These are phyloP conservation scores for Lipomyces anomalus DNA, from an alignment of 805 yeast genomes.

Conservation along the genomic window DNA sequence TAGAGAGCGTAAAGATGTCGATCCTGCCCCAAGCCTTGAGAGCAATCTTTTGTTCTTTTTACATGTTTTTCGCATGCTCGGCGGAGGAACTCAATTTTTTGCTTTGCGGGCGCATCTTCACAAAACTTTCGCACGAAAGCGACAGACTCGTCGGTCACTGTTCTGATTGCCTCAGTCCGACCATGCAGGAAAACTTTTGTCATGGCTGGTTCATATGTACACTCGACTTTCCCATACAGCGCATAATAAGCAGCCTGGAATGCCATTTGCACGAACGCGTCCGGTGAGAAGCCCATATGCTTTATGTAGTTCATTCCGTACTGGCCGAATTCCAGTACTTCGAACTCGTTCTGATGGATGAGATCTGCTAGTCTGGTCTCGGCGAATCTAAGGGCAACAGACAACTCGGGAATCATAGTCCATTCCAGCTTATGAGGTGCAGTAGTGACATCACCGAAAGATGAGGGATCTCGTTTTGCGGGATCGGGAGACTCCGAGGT, in stretches of 20 bases:
- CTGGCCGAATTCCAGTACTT: constrained; percentile 62
- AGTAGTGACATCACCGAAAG: constrained; percentile 44
- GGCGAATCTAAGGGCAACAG: constrained; percentile 78
- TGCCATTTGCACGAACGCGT: constrained; percentile 90
- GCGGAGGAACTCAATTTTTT: constrained; percentile 54
- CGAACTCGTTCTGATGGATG: constrained; percentile 84
- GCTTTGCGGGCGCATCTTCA: constrained; percentile 54
- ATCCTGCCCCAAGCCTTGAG: constrained; percentile 84
- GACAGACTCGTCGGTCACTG: constrained; percentile 76
- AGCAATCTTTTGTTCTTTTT: constrained; percentile 58
- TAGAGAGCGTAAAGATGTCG: constrained; percentile 83
- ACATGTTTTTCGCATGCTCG: constrained; percentile 70
- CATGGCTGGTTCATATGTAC: constrained; percentile 96
- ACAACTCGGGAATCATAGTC: constrained; percentile 71
- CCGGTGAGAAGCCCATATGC: constrained; percentile 83
- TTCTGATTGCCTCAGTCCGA: constrained; percentile 84
- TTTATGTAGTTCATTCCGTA: constrained; percentile 72
- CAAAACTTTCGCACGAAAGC: constrained; percentile 79
- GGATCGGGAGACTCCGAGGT: constrained; percentile 47
- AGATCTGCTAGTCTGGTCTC: constrained; percentile 84
- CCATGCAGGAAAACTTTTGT: constrained; percentile 84
- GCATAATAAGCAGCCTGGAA: constrained; percentile 92
- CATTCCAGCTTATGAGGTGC: constrained; percentile 86
- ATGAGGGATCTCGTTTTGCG: constrained; percentile 38
- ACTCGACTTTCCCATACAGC: constrained; percentile 84